phyloP scores from a whole-genome alignment of 352 stramenopile genomes.

The Pythium biforme region DNA sequence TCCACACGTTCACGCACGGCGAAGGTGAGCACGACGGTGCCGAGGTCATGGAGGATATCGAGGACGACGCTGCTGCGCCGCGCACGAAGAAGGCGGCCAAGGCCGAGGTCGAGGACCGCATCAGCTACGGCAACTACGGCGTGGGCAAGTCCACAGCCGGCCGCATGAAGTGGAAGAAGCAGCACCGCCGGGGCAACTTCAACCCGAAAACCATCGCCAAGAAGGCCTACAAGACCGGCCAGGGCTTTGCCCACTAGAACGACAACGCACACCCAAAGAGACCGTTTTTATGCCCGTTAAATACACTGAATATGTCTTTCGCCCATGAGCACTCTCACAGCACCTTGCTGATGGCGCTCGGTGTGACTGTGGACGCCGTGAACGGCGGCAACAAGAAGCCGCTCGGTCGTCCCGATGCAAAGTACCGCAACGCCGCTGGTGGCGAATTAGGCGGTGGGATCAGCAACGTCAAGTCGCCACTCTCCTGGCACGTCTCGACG shows the following conservation, averaged over 20 bases:
- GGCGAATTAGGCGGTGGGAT: slow-evolving; percentile 62
- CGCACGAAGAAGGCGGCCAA: slow-evolving; percentile 44
- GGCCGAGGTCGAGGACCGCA: slow-evolving; percentile 71
- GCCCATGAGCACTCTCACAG: slow-evolving; percentile 29
- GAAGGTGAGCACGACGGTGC: slow-evolving; percentile 48
- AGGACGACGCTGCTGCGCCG: slow-evolving; percentile 37
- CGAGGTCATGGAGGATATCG: too few relatives aligned
- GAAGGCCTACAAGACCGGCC: slow-evolving; percentile 76
- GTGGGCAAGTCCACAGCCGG: slow-evolving; percentile 92
- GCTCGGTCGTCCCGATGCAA: slow-evolving; percentile 35
- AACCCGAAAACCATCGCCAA: slow-evolving; percentile 90
- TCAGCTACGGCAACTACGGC: slow-evolving; percentile 88
- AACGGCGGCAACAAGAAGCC: slow-evolving; percentile 47
- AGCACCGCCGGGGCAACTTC: slow-evolving; percentile 90
- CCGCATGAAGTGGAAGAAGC: slow-evolving; percentile 93
- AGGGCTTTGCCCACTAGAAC: slow-evolving; percentile 60
- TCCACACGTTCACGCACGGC: slow-evolving; percentile 92
- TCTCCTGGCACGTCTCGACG: slow-evolving; percentile 35
- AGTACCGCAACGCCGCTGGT: slow-evolving; percentile 64
- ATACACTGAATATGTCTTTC: slow-evolving; percentile 29
- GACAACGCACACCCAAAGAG: not conserved
- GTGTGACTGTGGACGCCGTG: slow-evolving; percentile 28
- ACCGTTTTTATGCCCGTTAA: slow-evolving; percentile 30
- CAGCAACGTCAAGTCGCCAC: slow-evolving; percentile 41
- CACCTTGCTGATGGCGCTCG: slow-evolving; percentile 21